These are phyloP conservation scores for Exophiala alcalophila DNA, from an alignment of 2,329 filamentous ascomycete genomes.

Conservation along the genomic window DNA sequence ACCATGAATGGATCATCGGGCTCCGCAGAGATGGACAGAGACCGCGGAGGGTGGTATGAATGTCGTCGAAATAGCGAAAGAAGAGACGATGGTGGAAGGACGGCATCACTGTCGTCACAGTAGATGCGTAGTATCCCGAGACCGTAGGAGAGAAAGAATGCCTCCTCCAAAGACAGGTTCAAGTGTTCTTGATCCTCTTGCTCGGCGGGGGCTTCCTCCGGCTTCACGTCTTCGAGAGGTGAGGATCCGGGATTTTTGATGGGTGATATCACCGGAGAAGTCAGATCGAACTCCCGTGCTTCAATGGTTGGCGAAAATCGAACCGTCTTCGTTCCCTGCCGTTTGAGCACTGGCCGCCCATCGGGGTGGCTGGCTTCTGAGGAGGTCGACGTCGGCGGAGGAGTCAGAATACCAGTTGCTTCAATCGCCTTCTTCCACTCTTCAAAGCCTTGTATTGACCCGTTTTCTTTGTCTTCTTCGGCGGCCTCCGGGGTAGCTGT, in stretches of 20 bases:
- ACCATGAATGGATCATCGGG: slow-evolving; percentile 83
- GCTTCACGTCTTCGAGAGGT: slow-evolving; percentile 12
- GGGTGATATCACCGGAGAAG: slow-evolving; percentile 30
- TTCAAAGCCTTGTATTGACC: slow-evolving; percentile 26
- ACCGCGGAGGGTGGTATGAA: slow-evolving; percentile 65
- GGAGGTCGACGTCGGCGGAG: slow-evolving; percentile 29
- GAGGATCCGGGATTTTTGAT: slow-evolving; percentile 28
- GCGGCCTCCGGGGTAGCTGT: slow-evolving; percentile 15
- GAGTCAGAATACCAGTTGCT: slow-evolving; percentile 30
- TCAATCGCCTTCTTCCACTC: slow-evolving; percentile 30
- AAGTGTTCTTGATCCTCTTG: slow-evolving; percentile 70
- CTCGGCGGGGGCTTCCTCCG: slow-evolving; percentile 29
- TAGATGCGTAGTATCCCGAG: slow-evolving; percentile 69
- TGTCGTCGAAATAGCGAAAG: slow-evolving; percentile 65
- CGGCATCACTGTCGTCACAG: slow-evolving; percentile 35
- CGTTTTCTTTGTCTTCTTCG: slow-evolving; percentile 22
- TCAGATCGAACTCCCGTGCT: slow-evolving; percentile 56
- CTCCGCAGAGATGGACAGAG: slow-evolving; percentile 46
- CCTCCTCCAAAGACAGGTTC: slow-evolving; percentile 86
- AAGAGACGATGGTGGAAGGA: slow-evolving; percentile 56
- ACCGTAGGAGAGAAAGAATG: slow-evolving; percentile 82
- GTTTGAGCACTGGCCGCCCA: slow-evolving; percentile 16
- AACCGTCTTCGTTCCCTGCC: slow-evolving; percentile 56
- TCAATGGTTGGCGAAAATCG: slow-evolving; percentile 67
- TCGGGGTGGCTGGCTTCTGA: slow-evolving; percentile 28